Evolutionary conservation across 257 asterid genomes (phyloP), one percentile per base, ranked within the genome.

Genomic region (Dorcoceras hygrometricum): DNA sequence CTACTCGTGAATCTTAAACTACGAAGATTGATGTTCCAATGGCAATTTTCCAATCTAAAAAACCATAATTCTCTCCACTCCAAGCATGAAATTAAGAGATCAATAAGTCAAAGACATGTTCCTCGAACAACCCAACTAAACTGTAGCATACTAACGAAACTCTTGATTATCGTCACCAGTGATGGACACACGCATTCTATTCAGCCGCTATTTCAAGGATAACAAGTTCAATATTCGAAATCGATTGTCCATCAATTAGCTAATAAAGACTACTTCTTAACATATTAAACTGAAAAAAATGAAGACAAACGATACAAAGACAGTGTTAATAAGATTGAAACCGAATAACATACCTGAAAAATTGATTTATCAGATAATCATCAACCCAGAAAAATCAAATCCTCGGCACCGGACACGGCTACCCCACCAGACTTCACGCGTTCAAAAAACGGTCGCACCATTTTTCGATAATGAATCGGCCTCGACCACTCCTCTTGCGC

Each of bases 391-490:
- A 82, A 81, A 2, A 68, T 31, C 60, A 89, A 70, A 23, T 81
- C 70, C 48, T 87, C 91, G 26, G 85, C 81, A 28, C 97, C 91
- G 23, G 62, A 67, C 1, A 90, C 68, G 29, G 67, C 20, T 19
- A 90, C 75, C n/a, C 97, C 97, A 2, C 82, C 74, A 14, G 82
- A 78, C 63, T 80, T 77, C 2, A 90, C 90, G 7, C 86, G 75
- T 19, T 78, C 77, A 25, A 88, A 86, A 16, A 88, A 79, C 0
- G 92, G 89, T 5, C 71, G 71, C 27, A 88, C 67, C 88, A 86
- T 61, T 57, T 85, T 84, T n/a, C 89, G 81, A 29, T 79, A 80
- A 39, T 72, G 75, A 59, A 86, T 27, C 0, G 95, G 90, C 73
- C 90, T 70, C 7, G 86, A 73, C 0, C 68, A 68, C 78, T 88